A percentile compares a stretch with the other conserved stretches of the same genome.
Conservation (phyloP, 306 rosid genomes). For the Acacia acuminata region DNA sequence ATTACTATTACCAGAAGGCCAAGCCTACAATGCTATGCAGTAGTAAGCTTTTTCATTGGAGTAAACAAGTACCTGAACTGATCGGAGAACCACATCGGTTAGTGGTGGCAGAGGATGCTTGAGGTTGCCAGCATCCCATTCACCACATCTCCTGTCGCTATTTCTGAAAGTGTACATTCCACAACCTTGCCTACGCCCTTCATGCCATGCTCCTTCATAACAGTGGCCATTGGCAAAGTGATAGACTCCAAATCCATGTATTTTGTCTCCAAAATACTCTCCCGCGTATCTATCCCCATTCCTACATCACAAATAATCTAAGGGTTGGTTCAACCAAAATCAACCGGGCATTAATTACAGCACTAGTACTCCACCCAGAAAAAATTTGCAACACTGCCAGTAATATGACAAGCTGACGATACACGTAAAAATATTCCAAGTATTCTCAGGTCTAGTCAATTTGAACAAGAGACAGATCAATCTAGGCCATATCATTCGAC, state of each 20-base stretch:
- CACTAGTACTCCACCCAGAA: neutral
- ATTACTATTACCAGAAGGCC: neutral
- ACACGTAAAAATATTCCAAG: neutral
- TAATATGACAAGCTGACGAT: neutral
- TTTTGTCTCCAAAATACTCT: conserved; percentile 96
- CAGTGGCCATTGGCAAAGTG: conserved; percentile 94
- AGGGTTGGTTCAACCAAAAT: neutral
- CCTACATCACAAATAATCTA: conserved; percentile 42
- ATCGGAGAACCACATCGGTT: conserved; percentile 61
- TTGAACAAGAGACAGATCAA: conserved; percentile 14
- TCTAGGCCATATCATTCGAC: neutral
- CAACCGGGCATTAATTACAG: neutral
- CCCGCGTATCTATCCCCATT: conserved; percentile 99
- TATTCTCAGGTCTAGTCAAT: neutral
- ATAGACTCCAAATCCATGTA: conserved; percentile 97
- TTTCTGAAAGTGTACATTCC: conserved; percentile 77
- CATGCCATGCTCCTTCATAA: conserved; percentile 98
- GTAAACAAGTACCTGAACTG: conserved; percentile 67
- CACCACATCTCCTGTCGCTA: conserved; percentile 74
- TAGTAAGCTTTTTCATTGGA: neutral
- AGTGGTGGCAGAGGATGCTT: conserved; percentile 64
- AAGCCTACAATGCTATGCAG: neutral
- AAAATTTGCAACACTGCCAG: neutral
- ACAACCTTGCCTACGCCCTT: conserved; percentile 85
- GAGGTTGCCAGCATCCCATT: conserved; percentile 92